Base-by-base conservation (phyloP, 805 yeast genomes). In the Naumovozyma dairenensis region DNA sequence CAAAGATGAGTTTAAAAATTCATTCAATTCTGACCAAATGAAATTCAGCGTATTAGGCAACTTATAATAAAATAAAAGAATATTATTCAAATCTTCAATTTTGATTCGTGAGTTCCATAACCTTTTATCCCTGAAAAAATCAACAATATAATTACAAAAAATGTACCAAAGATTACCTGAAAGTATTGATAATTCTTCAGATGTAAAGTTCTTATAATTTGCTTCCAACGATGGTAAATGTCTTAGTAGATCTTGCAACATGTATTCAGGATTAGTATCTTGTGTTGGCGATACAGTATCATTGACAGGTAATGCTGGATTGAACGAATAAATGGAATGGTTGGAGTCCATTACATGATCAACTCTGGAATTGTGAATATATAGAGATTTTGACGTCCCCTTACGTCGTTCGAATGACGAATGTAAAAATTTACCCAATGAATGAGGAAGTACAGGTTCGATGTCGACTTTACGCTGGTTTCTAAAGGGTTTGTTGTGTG, bases 101-200 rank as follows among this genome's bases (percentile, higher is more conserved):
- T 51, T 51, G 3, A 44, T 47, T 5, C 45, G 45, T 15, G 49
- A 32, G 21, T 51, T 44, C 55, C 55, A 51, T 17, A 51, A 32
- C 18, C 49, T 38, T 24, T 40, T 39, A 16, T 43, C 42, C 28
- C 43, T 47, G 34, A 51, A 51, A 9, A 51, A 35, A 17, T 49
- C 48, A 8, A 44, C 31, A 6, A 40, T 44, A 0, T 44, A 43
- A 29, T 42, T 44, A 31, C 55, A 47, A 31, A 37, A 45, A 5
- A 49, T 48, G 5, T 47, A 42, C 55, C 54, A 51, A n/a, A 49
- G 40, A 28, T 51, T 51, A 7, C 42, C 44, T 28, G 45, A 39
- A 15, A 52, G 30, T 2, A 46, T 42, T 17, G 46, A 43, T 17
- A 46, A 32, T 30, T 52, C 57, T 26, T 46, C 48, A 5, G 42